Percentiles rank a stretch among this genome's conserved stretches.
These are phyloP conservation scores for Boletus hoseneyae DNA, from an alignment of 1,284 basidiomycete genomes.

Conservation along the genomic window DNA sequence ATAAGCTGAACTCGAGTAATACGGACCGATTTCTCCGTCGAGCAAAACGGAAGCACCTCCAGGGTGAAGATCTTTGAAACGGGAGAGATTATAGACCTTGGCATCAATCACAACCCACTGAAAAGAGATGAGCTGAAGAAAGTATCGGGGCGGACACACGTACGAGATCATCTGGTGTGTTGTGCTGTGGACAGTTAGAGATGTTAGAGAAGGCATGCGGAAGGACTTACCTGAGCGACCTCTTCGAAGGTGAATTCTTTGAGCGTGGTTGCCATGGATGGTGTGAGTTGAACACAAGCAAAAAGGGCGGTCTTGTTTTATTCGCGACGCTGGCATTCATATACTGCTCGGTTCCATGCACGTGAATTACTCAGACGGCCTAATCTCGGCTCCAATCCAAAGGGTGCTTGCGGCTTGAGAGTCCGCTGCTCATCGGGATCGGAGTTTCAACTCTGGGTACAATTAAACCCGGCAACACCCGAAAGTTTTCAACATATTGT, in stretches of 20 bases:
- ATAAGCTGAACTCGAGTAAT: not conserved
- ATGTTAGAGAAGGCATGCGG: not conserved
- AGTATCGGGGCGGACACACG: conserved; percentile 16
- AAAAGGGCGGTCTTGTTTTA: conserved; percentile 13
- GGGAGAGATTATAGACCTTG: conserved; percentile 78
- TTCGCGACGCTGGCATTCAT: conserved; percentile 1
- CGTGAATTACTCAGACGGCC: conserved; percentile 9
- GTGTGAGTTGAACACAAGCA: not conserved
- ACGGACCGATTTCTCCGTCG: conserved; percentile 69
- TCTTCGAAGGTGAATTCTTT: conserved; percentile 39
- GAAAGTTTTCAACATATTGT: too few species aligned
- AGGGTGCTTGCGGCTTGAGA: not conserved
- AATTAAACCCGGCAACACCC: too few species aligned
- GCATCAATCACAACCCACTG: conserved; percentile 84
- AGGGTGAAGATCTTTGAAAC: conserved; percentile 78
- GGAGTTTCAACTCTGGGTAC: too few species aligned
- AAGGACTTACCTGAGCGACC: conserved; percentile 31
- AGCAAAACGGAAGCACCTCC: conserved; percentile 75
- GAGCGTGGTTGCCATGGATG: conserved; percentile 38
- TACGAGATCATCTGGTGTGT: conserved; percentile 58
- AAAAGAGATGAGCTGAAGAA: conserved; percentile 11
- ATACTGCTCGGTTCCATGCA: conserved; percentile 6
- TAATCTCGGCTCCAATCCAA: not conserved
- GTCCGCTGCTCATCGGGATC: too few species aligned
- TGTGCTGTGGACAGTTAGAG: conserved; percentile 44